Base-by-base conservation (phyloP, 495 filamentous ascomycete genomes). In the Neurospora tetraspora region DNA sequence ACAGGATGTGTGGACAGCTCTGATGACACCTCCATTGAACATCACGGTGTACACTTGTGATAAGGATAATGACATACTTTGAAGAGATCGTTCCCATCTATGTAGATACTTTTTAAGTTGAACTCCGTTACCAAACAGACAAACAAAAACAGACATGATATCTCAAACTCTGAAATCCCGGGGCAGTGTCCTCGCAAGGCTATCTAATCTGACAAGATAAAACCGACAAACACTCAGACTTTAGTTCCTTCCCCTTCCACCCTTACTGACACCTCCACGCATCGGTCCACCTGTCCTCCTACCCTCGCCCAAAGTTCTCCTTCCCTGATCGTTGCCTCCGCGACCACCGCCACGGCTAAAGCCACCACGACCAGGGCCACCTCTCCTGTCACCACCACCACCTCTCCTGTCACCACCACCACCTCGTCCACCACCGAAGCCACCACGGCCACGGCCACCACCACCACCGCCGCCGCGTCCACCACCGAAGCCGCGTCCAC, bases 381-480 rank as follows among this genome's bases (percentile, higher is more conserved):
- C 72, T 23, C 72, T 72, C 36, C 73, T 68, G 43, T 36, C 45
- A 38, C 65, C 69, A 40, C 71, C 73, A 11, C 73, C 31, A 14
- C 73, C 75, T 31, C 27, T 31, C 27, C 27, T 31, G 70, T 6
- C 69, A 40, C 71, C 73, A 11, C 73, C 31, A 14, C 73, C 27
- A 71, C 70, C 71, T 8, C 75, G 71, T 6, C 70, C 23, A n/a
- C 76, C 74, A 10, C 70, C 68, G 37, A 53, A 34, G n/a, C 74
- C 65, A 14, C 74, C 71, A 38, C 75, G 31, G 18, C 73, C 71
- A 5, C 74, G 68, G n/a, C 70, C 77, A 27, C 73, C 53, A 42
- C 77, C 71, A 72, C 76, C 77, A 70, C 77, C 80, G 71, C 76
- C 78, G 53, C 80, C 78, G 74, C 76, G 75, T 10, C 77, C 72